Percentiles rank a stretch among this genome's conserved stretches.
Conservation (phyloP, 2,329 filamentous ascomycete species). For the Rutstroemia sp. region DNA sequence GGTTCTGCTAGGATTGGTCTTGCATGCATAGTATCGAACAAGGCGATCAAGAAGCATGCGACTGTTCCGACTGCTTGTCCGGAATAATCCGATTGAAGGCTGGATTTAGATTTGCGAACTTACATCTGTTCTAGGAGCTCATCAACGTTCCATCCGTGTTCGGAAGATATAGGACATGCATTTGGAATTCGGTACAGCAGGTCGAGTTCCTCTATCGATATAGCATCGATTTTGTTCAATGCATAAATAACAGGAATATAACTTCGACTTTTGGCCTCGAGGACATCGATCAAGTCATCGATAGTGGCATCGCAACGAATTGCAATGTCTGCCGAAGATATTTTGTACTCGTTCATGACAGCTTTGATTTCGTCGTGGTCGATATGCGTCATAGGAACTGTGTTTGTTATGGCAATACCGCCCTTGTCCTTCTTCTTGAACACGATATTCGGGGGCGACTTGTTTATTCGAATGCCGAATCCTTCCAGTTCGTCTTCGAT, state of each 20-base stretch:
- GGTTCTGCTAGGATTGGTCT: not conserved
- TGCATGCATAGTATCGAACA: not conserved
- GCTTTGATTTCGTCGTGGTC: constrained; percentile 95
- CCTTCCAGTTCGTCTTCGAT: constrained; percentile 95
- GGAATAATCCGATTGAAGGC: too few species aligned
- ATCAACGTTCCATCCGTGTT: constrained; percentile 97
- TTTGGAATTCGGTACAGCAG: constrained; percentile 94
- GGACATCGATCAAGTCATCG: constrained; percentile 91
- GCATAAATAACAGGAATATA: constrained; percentile 99
- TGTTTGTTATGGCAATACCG: constrained; percentile 92
- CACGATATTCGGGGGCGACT: constrained; percentile 94
- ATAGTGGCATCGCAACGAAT: constrained; percentile 97
- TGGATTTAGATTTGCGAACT: constrained; percentile 21
- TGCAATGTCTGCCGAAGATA: constrained; percentile 92
- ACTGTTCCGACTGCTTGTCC: too few species aligned
- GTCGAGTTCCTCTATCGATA: constrained; percentile 95
- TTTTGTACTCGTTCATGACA: constrained; percentile 94
- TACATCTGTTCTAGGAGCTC: constrained; percentile 92
- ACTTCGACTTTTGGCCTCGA: constrained; percentile 88
- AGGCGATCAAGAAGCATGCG: too few species aligned
- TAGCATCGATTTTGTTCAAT: constrained; percentile 97
- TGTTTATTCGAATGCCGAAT: constrained; percentile 97
- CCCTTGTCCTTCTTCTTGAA: constrained; percentile 99
- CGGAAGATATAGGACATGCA: constrained; percentile 92
- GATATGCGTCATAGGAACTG: constrained; percentile 84